A percentile compares a stretch with the other conserved stretches of the same genome.
These are phyloP conservation scores for Lichtheimia ornata DNA, from an alignment of 371 early-diverging fungal genomes.

Conservation along the genomic window DNA sequence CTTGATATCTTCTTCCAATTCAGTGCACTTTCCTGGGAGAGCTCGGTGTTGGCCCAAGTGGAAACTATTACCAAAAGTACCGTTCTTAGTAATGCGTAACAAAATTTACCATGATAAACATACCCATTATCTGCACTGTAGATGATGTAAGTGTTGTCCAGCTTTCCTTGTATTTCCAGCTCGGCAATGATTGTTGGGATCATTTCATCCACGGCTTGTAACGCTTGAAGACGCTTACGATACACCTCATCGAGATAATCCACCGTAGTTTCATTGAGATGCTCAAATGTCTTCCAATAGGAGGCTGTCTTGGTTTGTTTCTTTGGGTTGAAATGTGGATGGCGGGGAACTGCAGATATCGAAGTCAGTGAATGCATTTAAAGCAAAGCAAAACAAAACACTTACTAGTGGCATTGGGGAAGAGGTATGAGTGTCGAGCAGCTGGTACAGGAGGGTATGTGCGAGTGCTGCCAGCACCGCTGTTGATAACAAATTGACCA, in stretches of 20 bases:
- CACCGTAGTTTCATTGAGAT: conserved; percentile 35
- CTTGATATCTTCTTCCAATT: conserved; percentile 67
- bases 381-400: neutral
- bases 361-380: neutral
- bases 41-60: conserved; percentile 70
- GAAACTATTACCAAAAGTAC: conserved; percentile 26
- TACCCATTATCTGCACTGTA: conserved; percentile 70
- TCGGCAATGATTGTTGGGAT: conserved; percentile 57
- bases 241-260: conserved; percentile 56
- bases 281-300: conserved; percentile 51
- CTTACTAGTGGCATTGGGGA: conserved; percentile 51
- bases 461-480: too few species aligned
- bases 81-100: neutral
- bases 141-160: conserved; percentile 67
- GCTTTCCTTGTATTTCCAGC: conserved; percentile 52
- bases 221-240: conserved; percentile 58
- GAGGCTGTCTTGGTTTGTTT: conserved; percentile 55
- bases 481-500: conserved; percentile 27
- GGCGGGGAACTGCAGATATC: conserved; percentile 56
- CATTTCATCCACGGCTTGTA: conserved; percentile 69
- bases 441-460: conserved; percentile 46
- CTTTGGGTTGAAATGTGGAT: conserved; percentile 61
- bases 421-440: conserved; percentile 51
- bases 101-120: neutral
- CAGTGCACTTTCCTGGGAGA: conserved; percentile 58